Evolutionary conservation across 768 basidiomycete genomes (phyloP), one percentile per base, ranked within the genome.

Genomic region (Galerina sulciceps): DNA sequence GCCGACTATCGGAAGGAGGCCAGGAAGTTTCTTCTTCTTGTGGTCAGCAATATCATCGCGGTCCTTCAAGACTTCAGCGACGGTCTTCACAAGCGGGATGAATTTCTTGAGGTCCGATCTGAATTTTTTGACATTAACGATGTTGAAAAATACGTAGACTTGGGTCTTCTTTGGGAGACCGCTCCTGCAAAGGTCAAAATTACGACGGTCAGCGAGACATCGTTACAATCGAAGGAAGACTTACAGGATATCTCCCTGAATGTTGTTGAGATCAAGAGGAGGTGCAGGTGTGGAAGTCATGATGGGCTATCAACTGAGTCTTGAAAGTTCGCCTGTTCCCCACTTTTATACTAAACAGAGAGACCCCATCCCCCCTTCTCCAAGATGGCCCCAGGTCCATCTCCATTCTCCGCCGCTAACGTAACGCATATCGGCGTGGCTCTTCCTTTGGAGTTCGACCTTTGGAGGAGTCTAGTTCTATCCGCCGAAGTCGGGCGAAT

Each of bases 121-220:
- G 74, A 87, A 87, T 26, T 66, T 64, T 4, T 62, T 61, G 51
- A 68, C 75, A 64, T 87, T 59, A 48, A 70, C 68, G 64, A 87
- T 79, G 53, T 78, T 68, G 76, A 85, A 85, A 71, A 87, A 83
- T 57, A 78, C 72, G 65, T 80, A 84, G 9, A 71, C 68, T 59
- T 85, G 77, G 6, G 75, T 76, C 71, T 79, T 81, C 78, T 87
- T 87, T 6, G 79, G 81, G 40, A 86, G 76, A 15, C 85, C 85
- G 38, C 76, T 75, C 62, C 84, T 85, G 58, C 18, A 52, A 55
- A 51, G 18, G 23, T 38, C 22, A 4, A 22, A 8, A 22, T 31
- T 13, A 41, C 26, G 42, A 53, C 13, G 59, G 49, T 20, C 1
- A 10, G 15, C 4, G 20, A 26, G 20, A 15, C 14, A 22, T 44